phyloP scores from a whole-genome alignment of 305 asterid species.

The Ilex paraguariensis region DNA sequence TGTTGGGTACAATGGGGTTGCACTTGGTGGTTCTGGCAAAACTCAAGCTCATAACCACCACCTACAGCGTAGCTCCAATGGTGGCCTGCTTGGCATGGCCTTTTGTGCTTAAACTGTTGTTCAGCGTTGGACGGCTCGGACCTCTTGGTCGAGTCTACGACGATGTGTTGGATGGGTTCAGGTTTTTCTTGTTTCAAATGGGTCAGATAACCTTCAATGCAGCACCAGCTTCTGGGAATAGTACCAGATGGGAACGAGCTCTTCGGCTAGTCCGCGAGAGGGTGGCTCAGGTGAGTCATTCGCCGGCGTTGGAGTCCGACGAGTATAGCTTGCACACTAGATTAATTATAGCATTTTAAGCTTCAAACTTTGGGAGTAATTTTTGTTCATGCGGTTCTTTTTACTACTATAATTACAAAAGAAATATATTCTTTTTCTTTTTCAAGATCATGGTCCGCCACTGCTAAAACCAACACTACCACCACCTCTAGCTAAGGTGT shows the following conservation, averaged over 20 bases:
- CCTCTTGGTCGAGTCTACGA: conserved; percentile 34
- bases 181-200: conserved; percentile 55
- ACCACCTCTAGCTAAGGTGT: too few species aligned
- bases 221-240: conserved; percentile 5
- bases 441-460: too few species aligned
- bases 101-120: conserved; percentile 39
- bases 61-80: conserved; percentile 28
- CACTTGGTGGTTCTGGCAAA: conserved; percentile 37
- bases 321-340: conserved; percentile 49
- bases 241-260: conserved; percentile 54
- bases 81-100: conserved; percentile 45
- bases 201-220: conserved; percentile 34
- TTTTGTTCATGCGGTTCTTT: too few species aligned
- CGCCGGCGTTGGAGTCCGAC: conserved; percentile 20
- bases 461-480: too few species aligned
- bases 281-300: conserved; percentile 29
- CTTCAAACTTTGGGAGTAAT: too few species aligned
- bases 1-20: conserved; percentile 23
- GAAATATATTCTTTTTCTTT: too few species aligned
- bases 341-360: conserved; percentile 48
- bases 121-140: conserved; percentile 17
- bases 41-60: conserved; percentile 24
- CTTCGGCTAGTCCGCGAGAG: conserved; percentile 42
- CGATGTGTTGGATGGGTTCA: conserved; percentile 17
- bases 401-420: too few species aligned